Conservation (phyloP, 331 rosid species). For the Malus hybrid region DNA sequence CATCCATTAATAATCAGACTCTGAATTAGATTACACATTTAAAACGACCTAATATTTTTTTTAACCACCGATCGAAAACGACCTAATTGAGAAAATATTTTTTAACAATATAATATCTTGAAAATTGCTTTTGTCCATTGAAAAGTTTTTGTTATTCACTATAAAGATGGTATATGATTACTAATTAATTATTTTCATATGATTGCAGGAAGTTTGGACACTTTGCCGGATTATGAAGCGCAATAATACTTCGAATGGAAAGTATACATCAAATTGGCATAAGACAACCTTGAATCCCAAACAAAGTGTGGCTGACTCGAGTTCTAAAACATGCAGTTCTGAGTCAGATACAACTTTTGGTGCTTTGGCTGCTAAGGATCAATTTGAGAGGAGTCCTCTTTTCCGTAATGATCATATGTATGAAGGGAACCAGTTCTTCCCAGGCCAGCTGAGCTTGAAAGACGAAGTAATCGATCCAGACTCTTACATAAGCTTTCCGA, state of each 20-base stretch:
- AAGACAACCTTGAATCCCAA: background rate
- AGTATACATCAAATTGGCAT: constrained; percentile 17
- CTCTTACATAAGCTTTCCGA: constrained; percentile 1
- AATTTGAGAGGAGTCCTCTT: constrained; percentile 12
- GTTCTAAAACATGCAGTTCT: constrained; percentile 1
- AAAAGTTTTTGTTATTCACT: too few species aligned
- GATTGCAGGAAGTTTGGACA: constrained; percentile 78
- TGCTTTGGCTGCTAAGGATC: background rate
- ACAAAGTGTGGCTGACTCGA: background rate
- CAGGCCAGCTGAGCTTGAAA: constrained; percentile 1
- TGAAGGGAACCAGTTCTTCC: background rate
- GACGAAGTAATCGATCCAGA: constrained; percentile 7
- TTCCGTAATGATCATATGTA: background rate
- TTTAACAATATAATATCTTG: background rate
- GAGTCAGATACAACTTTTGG: constrained; percentile 5
- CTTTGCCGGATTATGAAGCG: constrained; percentile 65
- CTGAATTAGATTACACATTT: background rate
- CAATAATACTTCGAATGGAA: constrained; percentile 37
- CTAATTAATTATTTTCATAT: too few species aligned
- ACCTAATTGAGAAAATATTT: background rate
- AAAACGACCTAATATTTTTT: too few species aligned
- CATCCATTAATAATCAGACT: background rate
- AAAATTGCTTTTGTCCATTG: too few species aligned
- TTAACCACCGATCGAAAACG: too few species aligned
- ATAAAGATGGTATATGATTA: too few species aligned